Evolutionary conservation across 225 moss, liverwort and hornwort genomes (phyloP).

Genomic region (Physcomitrium patens): DNA sequence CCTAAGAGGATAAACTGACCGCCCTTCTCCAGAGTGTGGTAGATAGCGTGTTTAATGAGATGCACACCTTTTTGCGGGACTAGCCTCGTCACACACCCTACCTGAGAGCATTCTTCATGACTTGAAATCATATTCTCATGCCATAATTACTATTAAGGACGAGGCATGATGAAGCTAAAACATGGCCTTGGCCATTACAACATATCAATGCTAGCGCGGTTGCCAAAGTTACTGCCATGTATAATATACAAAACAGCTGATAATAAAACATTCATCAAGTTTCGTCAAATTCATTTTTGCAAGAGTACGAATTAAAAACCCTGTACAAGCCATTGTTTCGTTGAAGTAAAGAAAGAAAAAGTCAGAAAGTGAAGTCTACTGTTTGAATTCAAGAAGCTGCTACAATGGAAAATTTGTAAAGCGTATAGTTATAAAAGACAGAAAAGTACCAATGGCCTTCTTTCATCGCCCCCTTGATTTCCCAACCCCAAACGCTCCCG

Average conservation of each 20-base stretch:
- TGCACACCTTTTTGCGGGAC: constrained; percentile 98
- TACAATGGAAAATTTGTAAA: neutral
- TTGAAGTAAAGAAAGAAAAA: constrained; percentile 9
- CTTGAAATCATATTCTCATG: neutral
- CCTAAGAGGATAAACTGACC: constrained; percentile 94
- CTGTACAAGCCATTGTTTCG: neutral
- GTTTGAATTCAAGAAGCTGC: neutral
- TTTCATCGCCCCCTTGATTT: constrained; percentile 54
- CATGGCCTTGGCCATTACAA: neutral
- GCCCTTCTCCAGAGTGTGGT: constrained; percentile 85
- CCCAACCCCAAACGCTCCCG: constrained; percentile 72
- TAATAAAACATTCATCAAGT: no score
- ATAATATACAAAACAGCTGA: no score
- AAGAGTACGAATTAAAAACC: neutral
- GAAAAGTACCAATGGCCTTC: constrained; percentile 70
- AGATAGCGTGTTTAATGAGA: constrained; percentile 89
- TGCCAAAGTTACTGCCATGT: neutral
- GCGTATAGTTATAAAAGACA: neutral
- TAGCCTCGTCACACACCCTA: constrained; percentile 93
- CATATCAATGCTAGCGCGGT: neutral
- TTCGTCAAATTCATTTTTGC: neutral
- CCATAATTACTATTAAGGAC: neutral
- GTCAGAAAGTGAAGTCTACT: neutral
- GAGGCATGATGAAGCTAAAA: neutral
- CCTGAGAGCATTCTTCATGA: constrained; percentile 46